phyloP scores from a whole-genome alignment of 495 filamentous ascomycete species.

The Tuber borchii region DNA sequence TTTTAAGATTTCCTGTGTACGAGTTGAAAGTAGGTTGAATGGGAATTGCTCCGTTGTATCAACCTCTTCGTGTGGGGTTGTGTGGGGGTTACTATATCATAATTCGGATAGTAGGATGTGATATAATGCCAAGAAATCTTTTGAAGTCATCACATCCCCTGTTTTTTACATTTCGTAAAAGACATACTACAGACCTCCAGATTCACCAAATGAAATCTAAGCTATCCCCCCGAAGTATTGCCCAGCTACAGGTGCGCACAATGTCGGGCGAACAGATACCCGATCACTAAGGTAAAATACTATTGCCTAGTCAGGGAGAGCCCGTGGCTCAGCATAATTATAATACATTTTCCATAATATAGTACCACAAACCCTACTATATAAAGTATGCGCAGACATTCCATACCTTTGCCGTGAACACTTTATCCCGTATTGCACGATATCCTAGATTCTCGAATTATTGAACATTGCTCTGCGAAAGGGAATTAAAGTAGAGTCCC shows the following conservation, averaged over 20 bases:
- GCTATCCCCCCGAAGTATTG: not conserved
- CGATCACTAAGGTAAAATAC: not conserved
- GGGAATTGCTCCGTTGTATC: not conserved
- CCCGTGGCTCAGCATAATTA: not conserved
- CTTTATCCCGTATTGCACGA: not conserved
- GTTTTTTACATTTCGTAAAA: slow-evolving; percentile 1
- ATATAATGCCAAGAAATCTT: not conserved
- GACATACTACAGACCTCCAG: not conserved
- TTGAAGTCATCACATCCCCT: not conserved
- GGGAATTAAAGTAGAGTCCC: too few relatives aligned
- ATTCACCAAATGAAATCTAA: not conserved
- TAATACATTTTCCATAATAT: not conserved
- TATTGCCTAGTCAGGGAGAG: not conserved
- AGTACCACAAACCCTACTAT: not conserved
- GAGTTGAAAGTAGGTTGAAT: not conserved
- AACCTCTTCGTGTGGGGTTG: not conserved
- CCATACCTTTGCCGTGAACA: not conserved
- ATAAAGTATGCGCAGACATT: not conserved
- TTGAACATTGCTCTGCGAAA: too few relatives aligned
- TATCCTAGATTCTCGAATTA: not conserved
- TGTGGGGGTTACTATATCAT: not conserved
- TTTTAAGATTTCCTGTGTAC: not conserved
- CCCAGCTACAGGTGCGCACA: not conserved
- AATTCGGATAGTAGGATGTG: not conserved
- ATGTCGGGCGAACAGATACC: not conserved